Conservation (phyloP, 306 rosid species). For the Vachellia collinsii region DNA sequence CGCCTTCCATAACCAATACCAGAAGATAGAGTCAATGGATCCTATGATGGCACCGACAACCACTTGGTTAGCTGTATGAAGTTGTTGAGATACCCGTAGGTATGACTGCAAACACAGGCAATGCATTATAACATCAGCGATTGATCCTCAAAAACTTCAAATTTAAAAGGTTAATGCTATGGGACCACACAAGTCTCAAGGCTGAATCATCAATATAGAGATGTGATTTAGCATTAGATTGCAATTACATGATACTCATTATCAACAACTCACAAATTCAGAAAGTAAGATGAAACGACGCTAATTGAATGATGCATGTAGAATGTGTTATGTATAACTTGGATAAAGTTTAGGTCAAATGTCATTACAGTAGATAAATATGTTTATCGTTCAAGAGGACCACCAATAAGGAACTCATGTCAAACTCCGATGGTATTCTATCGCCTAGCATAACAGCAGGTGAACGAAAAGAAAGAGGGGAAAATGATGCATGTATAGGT, state of each 20-base stretch:
- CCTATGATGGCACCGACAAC: constrained; percentile 76
- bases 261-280: constrained; percentile 6
- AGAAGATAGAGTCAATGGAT: constrained; percentile 48
- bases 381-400: not conserved
- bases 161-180: constrained; percentile 7
- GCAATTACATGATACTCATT: not conserved
- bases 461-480: not conserved
- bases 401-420: not conserved
- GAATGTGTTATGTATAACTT: not conserved
- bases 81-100: constrained; percentile 76
- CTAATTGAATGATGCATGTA: not conserved
- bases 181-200: not conserved
- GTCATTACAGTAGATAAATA: not conserved
- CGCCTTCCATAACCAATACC: constrained; percentile 77
- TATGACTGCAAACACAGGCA: constrained; percentile 63
- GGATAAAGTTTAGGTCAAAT: not conserved
- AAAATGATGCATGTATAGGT: not conserved
- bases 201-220: not conserved
- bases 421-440: not conserved
- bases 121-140: constrained; percentile 30
- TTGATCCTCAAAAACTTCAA: constrained; percentile 8
- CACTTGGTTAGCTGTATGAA: constrained; percentile 82
- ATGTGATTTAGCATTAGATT: not conserved
- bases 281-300: not conserved
- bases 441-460: not conserved